Base-by-base conservation (phyloP, 495 filamentous ascomycete genomes). In the Penicillium diatomitis region DNA sequence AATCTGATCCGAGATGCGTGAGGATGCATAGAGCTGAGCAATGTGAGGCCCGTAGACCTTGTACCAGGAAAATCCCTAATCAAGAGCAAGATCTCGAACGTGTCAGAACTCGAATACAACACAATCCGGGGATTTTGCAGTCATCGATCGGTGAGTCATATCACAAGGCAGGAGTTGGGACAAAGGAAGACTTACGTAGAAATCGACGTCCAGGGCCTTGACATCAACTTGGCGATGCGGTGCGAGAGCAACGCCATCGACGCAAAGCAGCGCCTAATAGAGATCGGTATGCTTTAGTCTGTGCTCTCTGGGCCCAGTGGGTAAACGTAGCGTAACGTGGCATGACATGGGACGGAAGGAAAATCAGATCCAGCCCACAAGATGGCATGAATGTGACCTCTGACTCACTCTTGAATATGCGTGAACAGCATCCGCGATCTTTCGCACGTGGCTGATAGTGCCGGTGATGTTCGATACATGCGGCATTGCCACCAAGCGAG, bases 41-140 rank as follows among this genome's bases (percentile, higher is more conserved):
- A 87, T 68, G 52, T 88, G 86, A 3, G 85, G 85, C 0, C 83
- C 85, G 61, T 81, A 88, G 27, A 85, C 81, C 63, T 88, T 87
- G 64, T 87, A 87, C 70, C 86, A 89, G 3, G 74, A 80, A 53
- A 87, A 83, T n/a, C 55, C 56, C 62, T 67, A 28, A 12, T 39
- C 27, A 4, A 30, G 31, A 28, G 38, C 35, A 39, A 8, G 5
- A 8, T 38, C 27, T 35, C 31, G 44, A 28, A 35, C 4, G 32
- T 47, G 43, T 20, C 20, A 20, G 20, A 20, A 20, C 20, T 20
- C 20, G 20, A 20, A 20, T 20, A 20, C 1, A 20, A 20, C 2
- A 20, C 20, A 0, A 20, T 20, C 20, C 20, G 20, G 20, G 0
- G 20, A 20, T 20, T 20, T 20, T 20, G 20, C 20, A 20, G 20